Evolutionary conservation across 495 filamentous ascomycete genomes (phyloP).

Genomic region (Tetracladium marchalianum): DNA sequence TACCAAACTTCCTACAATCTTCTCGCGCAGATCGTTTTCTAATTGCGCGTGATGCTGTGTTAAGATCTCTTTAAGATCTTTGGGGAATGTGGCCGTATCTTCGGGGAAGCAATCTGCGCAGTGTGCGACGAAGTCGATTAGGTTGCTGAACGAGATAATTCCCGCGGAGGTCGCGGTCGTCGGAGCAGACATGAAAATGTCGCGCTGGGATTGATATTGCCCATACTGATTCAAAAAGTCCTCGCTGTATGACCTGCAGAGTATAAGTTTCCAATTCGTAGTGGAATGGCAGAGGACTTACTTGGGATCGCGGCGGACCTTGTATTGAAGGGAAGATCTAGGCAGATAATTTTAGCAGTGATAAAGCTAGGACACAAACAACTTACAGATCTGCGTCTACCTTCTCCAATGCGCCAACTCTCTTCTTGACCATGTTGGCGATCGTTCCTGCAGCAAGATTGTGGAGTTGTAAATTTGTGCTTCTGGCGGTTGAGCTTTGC

Average conservation of each 20-base stretch:
- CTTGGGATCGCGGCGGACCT: conserved; percentile 75
- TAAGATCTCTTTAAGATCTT: conserved; percentile 72
- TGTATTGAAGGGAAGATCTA: conserved; percentile 78
- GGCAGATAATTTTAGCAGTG: conserved; percentile 11
- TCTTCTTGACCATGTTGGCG: conserved; percentile 65
- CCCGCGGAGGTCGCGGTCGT: conserved; percentile 64
- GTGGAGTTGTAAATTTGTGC: not conserved
- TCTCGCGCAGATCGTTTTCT: conserved; percentile 76
- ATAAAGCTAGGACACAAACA: conserved; percentile 3
- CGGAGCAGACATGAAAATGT: conserved; percentile 81
- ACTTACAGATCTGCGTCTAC: conserved; percentile 77
- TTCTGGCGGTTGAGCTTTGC: not conserved
- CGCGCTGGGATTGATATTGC: conserved; percentile 82
- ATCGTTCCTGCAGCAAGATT: no score
- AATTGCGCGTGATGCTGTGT: conserved; percentile 70
- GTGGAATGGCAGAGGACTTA: conserved; percentile 26
- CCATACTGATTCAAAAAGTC: conserved; percentile 84
- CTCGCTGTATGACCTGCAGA: conserved; percentile 61
- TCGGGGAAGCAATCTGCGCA: conserved; percentile 88
- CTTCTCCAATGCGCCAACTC: conserved; percentile 86
- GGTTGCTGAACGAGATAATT: conserved; percentile 68
- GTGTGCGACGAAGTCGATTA: conserved; percentile 84
- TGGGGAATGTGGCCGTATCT: conserved; percentile 64
- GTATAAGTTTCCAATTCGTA: not conserved
- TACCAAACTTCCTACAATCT: conserved; percentile 84